Conservation (phyloP, 2,329 filamentous ascomycete genomes). For the Cladosporium colombiae region DNA sequence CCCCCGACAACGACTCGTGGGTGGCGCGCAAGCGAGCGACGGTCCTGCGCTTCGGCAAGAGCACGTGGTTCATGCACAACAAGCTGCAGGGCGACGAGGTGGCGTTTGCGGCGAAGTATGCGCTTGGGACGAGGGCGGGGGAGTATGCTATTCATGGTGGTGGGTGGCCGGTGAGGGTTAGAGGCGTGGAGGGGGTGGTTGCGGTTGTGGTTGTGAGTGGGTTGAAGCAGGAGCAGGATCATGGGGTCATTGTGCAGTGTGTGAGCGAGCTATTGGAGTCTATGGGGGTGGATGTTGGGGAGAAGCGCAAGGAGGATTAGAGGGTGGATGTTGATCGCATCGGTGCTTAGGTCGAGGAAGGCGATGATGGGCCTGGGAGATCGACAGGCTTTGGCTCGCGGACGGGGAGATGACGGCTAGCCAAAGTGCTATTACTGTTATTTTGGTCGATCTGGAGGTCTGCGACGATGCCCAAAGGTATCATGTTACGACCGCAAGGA, state of each 20-base stretch:
- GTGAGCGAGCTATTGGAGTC: constrained; percentile 55
- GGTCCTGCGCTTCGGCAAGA: constrained; percentile 69
- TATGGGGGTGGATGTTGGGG: constrained; percentile 29
- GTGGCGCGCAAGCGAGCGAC: constrained; percentile 70
- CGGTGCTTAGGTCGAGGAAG: background rate
- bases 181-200: constrained; percentile 73
- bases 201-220: constrained; percentile 76
- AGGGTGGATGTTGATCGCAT: background rate
- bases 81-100: constrained; percentile 66
- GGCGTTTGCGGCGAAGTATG: constrained; percentile 65
- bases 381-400: background rate
- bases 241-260: constrained; percentile 72
- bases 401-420: background rate
- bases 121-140: constrained; percentile 56
- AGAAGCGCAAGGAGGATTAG: constrained; percentile 43
- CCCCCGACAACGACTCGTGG: constrained; percentile 60
- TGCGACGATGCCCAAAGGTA: background rate
- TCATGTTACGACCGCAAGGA: background rate
- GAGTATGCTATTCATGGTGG: constrained; percentile 79
- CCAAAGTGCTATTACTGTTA: background rate
- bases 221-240: constrained; percentile 74
- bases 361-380: background rate
- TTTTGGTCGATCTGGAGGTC: background rate
- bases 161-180: constrained; percentile 70
- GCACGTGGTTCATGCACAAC: constrained; percentile 70